Evolutionary conservation across 495 filamentous ascomycete genomes (phyloP), one percentile per base, ranked within the genome.

Genomic region (Hypomontagnella submonticulosa): DNA sequence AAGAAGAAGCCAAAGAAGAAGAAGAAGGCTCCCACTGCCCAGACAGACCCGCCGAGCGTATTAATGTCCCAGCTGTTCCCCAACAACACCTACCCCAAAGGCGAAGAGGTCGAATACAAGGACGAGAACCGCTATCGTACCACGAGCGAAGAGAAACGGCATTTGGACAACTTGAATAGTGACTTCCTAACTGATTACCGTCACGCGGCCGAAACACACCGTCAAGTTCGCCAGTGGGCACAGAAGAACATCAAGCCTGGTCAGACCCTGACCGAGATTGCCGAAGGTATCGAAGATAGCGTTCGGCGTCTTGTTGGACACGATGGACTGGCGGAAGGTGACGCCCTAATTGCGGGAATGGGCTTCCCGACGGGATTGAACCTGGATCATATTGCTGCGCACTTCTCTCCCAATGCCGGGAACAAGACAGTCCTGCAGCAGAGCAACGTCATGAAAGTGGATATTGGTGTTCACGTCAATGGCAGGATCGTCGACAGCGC

Each of bases 401-500:
- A 97, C 77, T 97, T 89, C 77, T 93, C 89, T 3, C 93, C 93
- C 19, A 97, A 96, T 77, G 88, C 92, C n/a, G 92, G 92, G 52
- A 91, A 90, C 75, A 95, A 96, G 78, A 89, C 89, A 69, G 80
- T 93, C 32, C 77, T 96, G 57, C 83, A 91, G 70, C 77, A 95
- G 52, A 87, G 87, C 46, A 92, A 97, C 76, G 92, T 97, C 30
- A 88, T 97, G 89, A 96, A 93, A 74, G 90, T 97, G 41, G 93
- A 97, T 74, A 92, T 96, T 60, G 93, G 93, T 36, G 91, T 94
- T 7, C 93, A 97, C 65, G 85, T 97, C 69, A 95, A 93, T 71
- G 93, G 93, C 7, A 84, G 89, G 53, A 97, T 97, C 71, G 90
- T 97, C 20, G 93, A 97, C 78, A 93, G 90, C 75, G 93, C 93